A percentile compares a stretch with the other conserved stretches of the same genome.
phyloP scores from a whole-genome alignment of 345 rosid genomes.

The Combretum micranthum region DNA sequence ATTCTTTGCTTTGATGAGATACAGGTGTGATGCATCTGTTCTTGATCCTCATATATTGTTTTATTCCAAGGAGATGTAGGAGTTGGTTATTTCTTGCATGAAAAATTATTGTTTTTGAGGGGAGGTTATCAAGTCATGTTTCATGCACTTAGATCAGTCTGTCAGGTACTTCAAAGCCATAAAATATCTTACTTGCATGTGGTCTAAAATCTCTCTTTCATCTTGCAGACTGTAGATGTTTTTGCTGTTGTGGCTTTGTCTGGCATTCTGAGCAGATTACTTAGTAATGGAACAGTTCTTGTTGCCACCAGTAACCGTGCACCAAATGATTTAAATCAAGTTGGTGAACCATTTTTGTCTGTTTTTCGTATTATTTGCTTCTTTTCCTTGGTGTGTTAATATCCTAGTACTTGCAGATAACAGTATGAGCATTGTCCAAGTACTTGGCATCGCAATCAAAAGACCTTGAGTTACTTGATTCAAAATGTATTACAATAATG shows the following conservation, averaged over 20 bases:
- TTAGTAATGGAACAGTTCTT: slow-evolving; percentile 79
- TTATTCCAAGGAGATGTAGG: too few species aligned
- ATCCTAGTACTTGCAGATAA: too few species aligned
- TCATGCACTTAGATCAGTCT: too few species aligned
- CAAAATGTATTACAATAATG: too few species aligned
- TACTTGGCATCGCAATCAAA: too few species aligned
- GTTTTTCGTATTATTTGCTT: neutral
- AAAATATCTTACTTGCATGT: slow-evolving; percentile 8
- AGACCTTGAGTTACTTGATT: too few species aligned
- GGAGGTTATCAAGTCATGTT: too few species aligned
- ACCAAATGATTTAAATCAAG: slow-evolving; percentile 88
- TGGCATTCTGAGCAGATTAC: slow-evolving; percentile 93
- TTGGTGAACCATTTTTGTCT: slow-evolving; percentile 9
- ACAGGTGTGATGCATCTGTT: slow-evolving; percentile 40
- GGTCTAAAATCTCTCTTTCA: slow-evolving; percentile 23
- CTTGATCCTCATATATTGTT: too few species aligned
- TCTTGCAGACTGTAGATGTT: slow-evolving; percentile 83
- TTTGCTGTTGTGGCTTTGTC: slow-evolving; percentile 98
- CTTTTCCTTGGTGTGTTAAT: neutral
- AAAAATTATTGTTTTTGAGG: too few species aligned
- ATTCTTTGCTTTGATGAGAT: slow-evolving; percentile 93
- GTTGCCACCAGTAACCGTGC: slow-evolving; percentile 94
- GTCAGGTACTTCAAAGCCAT: too few species aligned
- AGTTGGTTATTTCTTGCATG: too few species aligned
- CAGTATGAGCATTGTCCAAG: too few species aligned